Evolutionary conservation across 352 stramenopile genomes (phyloP).

Genomic region (Albugo laibachii): DNA sequence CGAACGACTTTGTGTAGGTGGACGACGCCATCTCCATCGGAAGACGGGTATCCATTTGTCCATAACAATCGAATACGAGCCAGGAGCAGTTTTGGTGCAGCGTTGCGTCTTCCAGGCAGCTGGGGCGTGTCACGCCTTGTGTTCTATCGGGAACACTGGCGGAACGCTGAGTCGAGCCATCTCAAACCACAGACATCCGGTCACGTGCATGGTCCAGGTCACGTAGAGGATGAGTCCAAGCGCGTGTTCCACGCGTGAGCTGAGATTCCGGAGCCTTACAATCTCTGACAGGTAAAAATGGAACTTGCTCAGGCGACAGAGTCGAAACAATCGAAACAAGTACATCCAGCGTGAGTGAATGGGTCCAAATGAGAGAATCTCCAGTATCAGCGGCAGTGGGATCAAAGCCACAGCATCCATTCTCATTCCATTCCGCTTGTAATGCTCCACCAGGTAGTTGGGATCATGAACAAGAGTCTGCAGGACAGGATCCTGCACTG

Average conservation of each 20-base stretch:
- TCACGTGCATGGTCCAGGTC: constrained; percentile 30
- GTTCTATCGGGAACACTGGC: neutral
- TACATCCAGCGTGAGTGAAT: constrained; percentile 16
- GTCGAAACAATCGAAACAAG: constrained; percentile 21
- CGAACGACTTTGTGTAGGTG: constrained; percentile 26
- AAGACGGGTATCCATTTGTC: constrained; percentile 25
- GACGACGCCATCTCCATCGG: constrained; percentile 19
- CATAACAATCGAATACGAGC: constrained; percentile 50
- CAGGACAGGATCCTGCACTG: constrained; percentile 32
- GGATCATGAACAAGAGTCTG: constrained; percentile 34
- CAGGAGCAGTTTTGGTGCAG: constrained; percentile 44
- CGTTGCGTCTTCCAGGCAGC: constrained; percentile 31
- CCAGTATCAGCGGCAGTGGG: constrained; percentile 23
- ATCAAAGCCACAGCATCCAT: constrained; percentile 25
- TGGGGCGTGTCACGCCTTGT: constrained; percentile 7
- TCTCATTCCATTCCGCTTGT: constrained; percentile 34
- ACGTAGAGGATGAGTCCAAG: constrained; percentile 26
- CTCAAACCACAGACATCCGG: constrained; percentile 48
- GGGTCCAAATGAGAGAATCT: constrained; percentile 11
- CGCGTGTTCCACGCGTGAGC: constrained; percentile 33
- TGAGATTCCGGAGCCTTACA: constrained; percentile 15
- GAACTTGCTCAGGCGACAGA: constrained; percentile 20
- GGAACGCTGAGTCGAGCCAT: constrained; percentile 24
- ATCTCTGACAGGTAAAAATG: constrained; percentile 33
- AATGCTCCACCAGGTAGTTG: constrained; percentile 29